Conservation (phyloP, 495 filamentous ascomycete species). For the Penicillium paradoxum region DNA sequence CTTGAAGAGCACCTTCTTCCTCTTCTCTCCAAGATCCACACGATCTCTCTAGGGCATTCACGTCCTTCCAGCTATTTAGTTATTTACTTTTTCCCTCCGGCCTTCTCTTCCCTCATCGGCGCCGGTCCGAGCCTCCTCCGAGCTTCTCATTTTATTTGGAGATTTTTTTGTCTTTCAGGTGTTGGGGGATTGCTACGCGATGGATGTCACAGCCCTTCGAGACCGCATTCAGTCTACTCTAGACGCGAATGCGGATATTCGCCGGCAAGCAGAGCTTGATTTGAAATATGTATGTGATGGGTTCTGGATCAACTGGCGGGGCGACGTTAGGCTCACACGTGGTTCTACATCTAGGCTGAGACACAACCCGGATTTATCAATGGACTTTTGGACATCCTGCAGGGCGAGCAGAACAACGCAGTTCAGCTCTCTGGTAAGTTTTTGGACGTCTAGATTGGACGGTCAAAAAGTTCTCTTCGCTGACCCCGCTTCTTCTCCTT, state of each 20-base stretch:
- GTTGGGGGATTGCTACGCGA: constrained; percentile 44
- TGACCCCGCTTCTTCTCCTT: constrained; percentile 16
- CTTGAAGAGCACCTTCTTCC: constrained; percentile 5
- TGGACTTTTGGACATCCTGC: constrained; percentile 83
- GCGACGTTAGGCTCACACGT: constrained; percentile 17
- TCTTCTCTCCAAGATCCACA: constrained; percentile 20
- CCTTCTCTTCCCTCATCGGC: constrained; percentile 7
- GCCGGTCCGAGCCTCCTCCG: constrained; percentile 14
- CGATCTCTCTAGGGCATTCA: constrained; percentile 18
- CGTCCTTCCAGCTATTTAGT: constrained; percentile 11
- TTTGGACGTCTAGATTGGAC: constrained; percentile 6
- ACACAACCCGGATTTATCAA: constrained; percentile 84
- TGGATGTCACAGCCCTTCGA: constrained; percentile 85
- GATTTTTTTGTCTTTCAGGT: constrained; percentile 26
- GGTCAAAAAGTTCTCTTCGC: constrained; percentile 2
- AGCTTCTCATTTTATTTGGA: constrained; percentile 14
- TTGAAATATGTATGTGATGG: constrained; percentile 76
- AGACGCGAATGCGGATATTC: constrained; percentile 75
- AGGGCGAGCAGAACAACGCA: constrained; percentile 75
- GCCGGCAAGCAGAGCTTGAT: constrained; percentile 84
- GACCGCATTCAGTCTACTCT: constrained; percentile 85
- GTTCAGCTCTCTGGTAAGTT: constrained; percentile 79
- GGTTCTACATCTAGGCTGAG: constrained; percentile 64
- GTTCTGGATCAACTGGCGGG: constrained; percentile 19
- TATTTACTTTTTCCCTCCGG: not conserved